Conservation (phyloP, 176 grass and related monocot genomes). For the Dactylis glomerata region DNA sequence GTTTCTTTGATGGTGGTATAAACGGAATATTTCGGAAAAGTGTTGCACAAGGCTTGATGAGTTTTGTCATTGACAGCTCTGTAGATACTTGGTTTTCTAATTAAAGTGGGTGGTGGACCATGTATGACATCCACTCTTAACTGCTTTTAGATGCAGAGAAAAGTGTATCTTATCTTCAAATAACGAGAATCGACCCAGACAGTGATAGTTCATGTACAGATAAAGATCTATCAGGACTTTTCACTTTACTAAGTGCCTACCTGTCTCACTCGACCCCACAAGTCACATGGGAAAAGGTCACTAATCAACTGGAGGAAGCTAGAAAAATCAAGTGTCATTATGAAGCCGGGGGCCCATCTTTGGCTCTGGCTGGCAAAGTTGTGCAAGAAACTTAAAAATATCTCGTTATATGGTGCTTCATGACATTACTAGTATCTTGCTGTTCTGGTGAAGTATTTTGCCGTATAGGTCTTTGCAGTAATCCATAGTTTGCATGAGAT, state of each 20-base stretch:
- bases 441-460: slow-evolving; percentile 1
- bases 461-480: neutral
- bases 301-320: neutral
- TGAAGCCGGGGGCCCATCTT: neutral
- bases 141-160: slow-evolving; percentile 19
- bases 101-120: slow-evolving; percentile 22
- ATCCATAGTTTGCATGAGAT: too few species aligned
- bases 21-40: slow-evolving; percentile 8
- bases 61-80: neutral
- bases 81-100: slow-evolving; percentile 18
- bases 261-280: slow-evolving; percentile 24
- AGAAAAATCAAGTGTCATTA: neutral
- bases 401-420: too few species aligned
- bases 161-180: slow-evolving; percentile 4
- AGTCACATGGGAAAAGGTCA: slow-evolving; percentile 27
- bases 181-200: slow-evolving; percentile 23
- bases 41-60: slow-evolving; percentile 2
- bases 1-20: neutral
- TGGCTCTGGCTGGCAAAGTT: slow-evolving; percentile 4
- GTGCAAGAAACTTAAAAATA: neutral
- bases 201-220: slow-evolving; percentile 29
- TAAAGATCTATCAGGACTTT: slow-evolving; percentile 14
- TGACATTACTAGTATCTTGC: neutral
- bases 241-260: neutral
- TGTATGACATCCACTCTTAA: slow-evolving; percentile 14